Evolutionary conservation across 192 early-diverging fungal species (phyloP), one percentile per base, ranked within the genome.

Genomic region (Entrophospora sp.): DNA sequence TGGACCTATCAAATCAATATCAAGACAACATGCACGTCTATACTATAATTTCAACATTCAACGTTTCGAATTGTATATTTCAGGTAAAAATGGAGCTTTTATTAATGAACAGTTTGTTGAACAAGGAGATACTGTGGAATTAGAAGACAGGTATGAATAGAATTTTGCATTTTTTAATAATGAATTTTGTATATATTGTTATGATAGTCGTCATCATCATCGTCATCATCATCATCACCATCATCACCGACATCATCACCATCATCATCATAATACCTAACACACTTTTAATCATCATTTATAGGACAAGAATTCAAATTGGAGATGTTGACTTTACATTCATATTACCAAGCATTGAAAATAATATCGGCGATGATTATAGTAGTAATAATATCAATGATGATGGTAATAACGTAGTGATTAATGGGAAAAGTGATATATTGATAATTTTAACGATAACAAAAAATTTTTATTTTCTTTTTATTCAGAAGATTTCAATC

Each of bases 41-140:
- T 81, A 82, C 69, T 96, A 89, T 79, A 96, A 91, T 78, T 91
- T 91, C 74, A 73, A 78, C 28, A 84, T 75, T 18, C 83, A 88
- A 65, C 76, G 81, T 25, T 96, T 93, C 76, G 93, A 96, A 73
- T 72, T 96, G 73, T 81, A 82, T 70, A 87, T 94, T 16, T 80
- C 86, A 68, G 93, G 93, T 10, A 92, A 92, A 65, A 96, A 96
- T 77, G 93, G 93, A 5, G 87, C 86, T 25, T 81, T 88, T 71
- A 84, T 95, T n/a, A 86, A 95, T 72, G 90, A 88, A 48, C 78
- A 81, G 59, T 93, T 88, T 78, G 76, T 88, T 32, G 79, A 85
- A 66, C 78, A 81, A 73, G 85, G 85, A 13, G 73, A 78, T 16
- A 76, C 82, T 51, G 77, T 90, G 31, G 69, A 83, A 36, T 68